phyloP scores from a whole-genome alignment of 139 green algal species.

The Coelastrella sp. region DNA sequence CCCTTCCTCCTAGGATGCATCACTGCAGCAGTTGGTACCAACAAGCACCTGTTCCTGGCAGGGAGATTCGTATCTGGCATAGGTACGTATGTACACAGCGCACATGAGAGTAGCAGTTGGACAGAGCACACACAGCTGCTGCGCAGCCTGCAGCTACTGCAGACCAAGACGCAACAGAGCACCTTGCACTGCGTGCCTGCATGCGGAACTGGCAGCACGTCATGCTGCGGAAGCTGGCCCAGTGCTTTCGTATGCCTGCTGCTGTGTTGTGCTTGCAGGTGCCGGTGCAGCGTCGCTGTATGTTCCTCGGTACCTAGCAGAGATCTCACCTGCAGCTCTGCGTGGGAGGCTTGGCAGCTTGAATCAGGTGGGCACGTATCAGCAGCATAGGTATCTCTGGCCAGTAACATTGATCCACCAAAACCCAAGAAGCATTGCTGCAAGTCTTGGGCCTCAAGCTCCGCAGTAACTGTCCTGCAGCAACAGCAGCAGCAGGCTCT shows the following conservation, averaged over 20 bases:
- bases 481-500: too few relatives aligned
- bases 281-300: conserved; percentile 46
- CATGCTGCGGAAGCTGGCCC: neutral
- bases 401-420: neutral
- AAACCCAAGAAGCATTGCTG: neutral
- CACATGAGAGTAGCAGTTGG: too few relatives aligned
- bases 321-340: conserved; percentile 35
- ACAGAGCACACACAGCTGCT: too few relatives aligned
- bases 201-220: neutral
- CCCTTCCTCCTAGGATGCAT: conserved; percentile 17
- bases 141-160: neutral
- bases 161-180: too few relatives aligned
- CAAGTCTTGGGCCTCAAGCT: too few relatives aligned
- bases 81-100: conserved; percentile 17
- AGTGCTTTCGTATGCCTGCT: neutral
- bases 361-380: conserved; percentile 6
- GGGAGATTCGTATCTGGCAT: conserved; percentile 32
- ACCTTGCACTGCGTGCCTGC: neutral
- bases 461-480: too few relatives aligned
- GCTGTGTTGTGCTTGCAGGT: too few relatives aligned
- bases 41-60: neutral
- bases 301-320: conserved; percentile 49
- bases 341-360: conserved; percentile 37
- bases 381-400: too few relatives aligned
- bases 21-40: neutral